A percentile compares a stretch with the other conserved stretches of the same genome.
Evolutionary conservation across 176 grass and related monocot genomes (phyloP).

Genomic region (Otatea glauca): DNA sequence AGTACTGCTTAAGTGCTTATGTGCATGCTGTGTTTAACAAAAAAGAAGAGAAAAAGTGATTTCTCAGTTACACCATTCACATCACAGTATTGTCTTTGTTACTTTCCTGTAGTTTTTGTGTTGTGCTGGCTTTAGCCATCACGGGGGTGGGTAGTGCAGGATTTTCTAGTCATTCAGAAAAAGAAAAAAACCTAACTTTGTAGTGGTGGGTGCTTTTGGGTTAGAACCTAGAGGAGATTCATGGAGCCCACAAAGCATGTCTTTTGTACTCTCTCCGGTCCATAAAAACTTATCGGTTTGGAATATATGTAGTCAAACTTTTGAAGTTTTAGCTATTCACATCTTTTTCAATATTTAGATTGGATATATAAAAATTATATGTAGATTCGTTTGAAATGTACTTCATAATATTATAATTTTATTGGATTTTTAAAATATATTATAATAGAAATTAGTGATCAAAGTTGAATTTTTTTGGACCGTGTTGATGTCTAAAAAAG

Average conservation of each 20-base stretch:
- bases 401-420: no score
- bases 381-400: no score
- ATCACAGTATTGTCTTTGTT: background rate
- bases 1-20: background rate
- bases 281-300: no score
- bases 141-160: background rate
- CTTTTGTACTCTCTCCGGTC: background rate
- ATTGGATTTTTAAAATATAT: no score
- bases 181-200: background rate
- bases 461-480: no score
- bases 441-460: no score
- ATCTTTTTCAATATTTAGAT: no score
- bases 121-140: conserved; percentile 15
- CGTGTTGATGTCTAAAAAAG: no score
- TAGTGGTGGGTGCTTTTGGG: conserved; percentile 4
- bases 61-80: background rate
- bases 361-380: no score
- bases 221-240: background rate
- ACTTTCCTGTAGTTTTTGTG: background rate
- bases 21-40: background rate
- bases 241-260: conserved; percentile 1
- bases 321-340: no score
- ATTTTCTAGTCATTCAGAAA: conserved; percentile 1
- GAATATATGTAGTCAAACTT: no score
- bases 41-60: background rate